Conservation (phyloP, 768 basidiomycete genomes). For the Rhodocollybia butyracea region DNA sequence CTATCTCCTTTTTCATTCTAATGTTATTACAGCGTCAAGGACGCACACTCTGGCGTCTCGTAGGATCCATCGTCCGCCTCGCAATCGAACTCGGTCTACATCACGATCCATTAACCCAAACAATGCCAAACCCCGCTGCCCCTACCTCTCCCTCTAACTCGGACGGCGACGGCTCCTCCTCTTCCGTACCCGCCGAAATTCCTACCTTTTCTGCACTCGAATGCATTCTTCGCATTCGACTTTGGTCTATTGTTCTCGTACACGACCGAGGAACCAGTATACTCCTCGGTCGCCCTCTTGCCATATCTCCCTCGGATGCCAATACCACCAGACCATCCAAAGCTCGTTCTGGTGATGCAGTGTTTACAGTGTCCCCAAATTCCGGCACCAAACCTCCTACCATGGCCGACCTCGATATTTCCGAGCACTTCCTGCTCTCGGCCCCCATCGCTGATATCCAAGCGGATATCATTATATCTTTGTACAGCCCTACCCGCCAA, state of each 20-base stretch:
- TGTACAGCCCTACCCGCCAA: conserved; percentile 76
- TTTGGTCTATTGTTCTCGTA: conserved; percentile 83
- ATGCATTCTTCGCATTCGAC: conserved; percentile 71
- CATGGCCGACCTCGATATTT: conserved; percentile 41
- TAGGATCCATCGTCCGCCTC: conserved; percentile 79
- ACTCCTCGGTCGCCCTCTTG: conserved; percentile 81
- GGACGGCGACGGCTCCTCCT: background rate
- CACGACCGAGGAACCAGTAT: conserved; percentile 89
- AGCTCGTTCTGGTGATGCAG: conserved; percentile 17
- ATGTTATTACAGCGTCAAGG: conserved; percentile 65
- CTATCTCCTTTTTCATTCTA: background rate
- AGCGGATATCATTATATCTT: conserved; percentile 84
- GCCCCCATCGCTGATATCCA: conserved; percentile 80
- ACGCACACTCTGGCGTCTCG: conserved; percentile 85
- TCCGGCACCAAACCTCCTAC: conserved; percentile 13
- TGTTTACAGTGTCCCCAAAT: conserved; percentile 7
- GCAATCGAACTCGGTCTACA: conserved; percentile 83
- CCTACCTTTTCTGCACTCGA: conserved; percentile 70
- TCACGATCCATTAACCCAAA: conserved; percentile 74
- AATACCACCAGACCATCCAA: conserved; percentile 71
- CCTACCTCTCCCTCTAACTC: background rate
- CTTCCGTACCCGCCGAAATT: background rate
- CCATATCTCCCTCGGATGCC: conserved; percentile 77
- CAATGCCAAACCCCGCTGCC: conserved; percentile 19
- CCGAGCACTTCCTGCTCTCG: conserved; percentile 77